Base-by-base conservation (phyloP, 163 green algal species). In the Prototheca cutis region DNA sequence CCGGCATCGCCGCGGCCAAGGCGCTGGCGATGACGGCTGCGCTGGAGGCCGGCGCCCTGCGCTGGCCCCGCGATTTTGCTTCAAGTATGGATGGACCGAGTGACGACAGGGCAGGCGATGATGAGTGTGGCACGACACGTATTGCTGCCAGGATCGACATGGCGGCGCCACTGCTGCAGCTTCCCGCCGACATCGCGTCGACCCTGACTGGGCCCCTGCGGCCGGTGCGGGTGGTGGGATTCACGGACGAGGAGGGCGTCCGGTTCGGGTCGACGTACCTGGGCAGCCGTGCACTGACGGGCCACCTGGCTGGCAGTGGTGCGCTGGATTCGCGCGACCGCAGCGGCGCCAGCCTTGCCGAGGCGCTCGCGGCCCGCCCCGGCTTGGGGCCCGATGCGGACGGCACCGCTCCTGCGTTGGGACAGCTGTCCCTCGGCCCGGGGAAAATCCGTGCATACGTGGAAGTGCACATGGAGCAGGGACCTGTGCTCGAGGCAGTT, bases 381-480 rank as follows among this genome's bases (percentile, higher is more conserved):
- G n/a, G n/a, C n/a, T n/a, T n/a, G n/a, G n/a, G n/a, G n/a, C n/a
- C n/a, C 53, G 73, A 27, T 56, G 72, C 34, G 28, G 71, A 68
- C 23, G 30, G 61, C 30, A 61, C 68, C 33, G 40, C 32, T 2
- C 61, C 45, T 7, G 66, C 55, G 6, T 32, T 80, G 30, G 27
- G 36, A 21, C 59, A 54, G 1, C 53, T 76, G 25, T 59, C 68
- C 33, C 25, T 86, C 8, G 53, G 19, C 1, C 13, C 10, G 1
- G 36, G 59, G 7, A 13, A 29, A 39, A 48, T 29, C 23, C 4
- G 53, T 25, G 73, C 59, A 32, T 95, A 95, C 61, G 67, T 95
- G 30, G 86, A 96, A 73, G 74, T 95, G 8, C 89, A 97, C 81
- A 88, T 95, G 42, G 89, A 97, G 72, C 89, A 97, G 68, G 89